Evolutionary conservation across 768 basidiomycete species (phyloP).

Genomic region (Rhizopogon sp.): DNA sequence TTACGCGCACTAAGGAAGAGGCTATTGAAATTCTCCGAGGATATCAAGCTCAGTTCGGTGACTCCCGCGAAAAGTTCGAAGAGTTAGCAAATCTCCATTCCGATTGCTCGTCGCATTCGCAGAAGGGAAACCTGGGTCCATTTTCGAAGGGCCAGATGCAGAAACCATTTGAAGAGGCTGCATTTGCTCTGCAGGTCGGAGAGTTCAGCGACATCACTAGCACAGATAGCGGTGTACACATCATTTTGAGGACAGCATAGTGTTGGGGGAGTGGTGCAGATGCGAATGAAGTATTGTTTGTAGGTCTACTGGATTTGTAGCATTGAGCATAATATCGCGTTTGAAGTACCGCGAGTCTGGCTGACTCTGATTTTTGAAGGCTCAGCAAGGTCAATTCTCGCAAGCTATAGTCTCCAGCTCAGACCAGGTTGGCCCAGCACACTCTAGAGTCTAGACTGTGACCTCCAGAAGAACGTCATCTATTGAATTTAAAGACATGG

Average conservation of each 20-base stretch:
- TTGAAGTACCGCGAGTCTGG: not conserved
- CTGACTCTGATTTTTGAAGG: not conserved
- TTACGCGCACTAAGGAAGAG: conserved; percentile 85
- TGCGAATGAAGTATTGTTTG: not conserved
- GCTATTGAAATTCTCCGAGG: conserved; percentile 74
- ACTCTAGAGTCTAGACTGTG: not conserved
- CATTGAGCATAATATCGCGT: not conserved
- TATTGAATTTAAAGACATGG: too few species aligned
- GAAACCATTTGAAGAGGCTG: conserved; percentile 91
- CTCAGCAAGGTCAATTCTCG: not conserved
- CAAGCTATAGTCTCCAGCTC: not conserved
- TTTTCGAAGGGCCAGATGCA: conserved; percentile 93
- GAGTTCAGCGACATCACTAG: conserved; percentile 78
- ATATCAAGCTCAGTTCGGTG: conserved; percentile 38
- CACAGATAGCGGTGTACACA: conserved; percentile 93
- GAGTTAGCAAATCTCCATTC: conserved; percentile 73
- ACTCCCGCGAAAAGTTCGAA: conserved; percentile 58
- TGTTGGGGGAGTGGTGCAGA: conserved; percentile 1
- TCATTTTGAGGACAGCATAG: conserved; percentile 82
- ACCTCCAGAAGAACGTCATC: too few species aligned
- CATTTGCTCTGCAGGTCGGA: conserved; percentile 66
- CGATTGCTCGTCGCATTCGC: conserved; percentile 83
- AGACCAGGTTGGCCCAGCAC: not conserved
- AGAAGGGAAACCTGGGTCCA: conserved; percentile 83
- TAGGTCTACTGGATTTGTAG: not conserved